phyloP scores from a whole-genome alignment of 2,329 filamentous ascomycete species.

The Aspergillus pseudoviridinutans region DNA sequence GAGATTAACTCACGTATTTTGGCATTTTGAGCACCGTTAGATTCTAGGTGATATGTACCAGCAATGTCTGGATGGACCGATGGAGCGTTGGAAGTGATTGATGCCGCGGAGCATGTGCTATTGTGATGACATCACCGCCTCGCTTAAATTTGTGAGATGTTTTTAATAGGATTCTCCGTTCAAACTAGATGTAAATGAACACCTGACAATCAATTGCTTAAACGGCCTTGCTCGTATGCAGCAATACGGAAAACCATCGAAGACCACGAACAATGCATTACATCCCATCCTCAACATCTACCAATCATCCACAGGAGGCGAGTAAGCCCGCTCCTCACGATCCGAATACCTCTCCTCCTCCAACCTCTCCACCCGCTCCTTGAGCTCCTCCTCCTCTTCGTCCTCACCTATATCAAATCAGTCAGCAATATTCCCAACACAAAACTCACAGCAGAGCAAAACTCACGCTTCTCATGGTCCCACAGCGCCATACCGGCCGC shows the following conservation, averaged over 20 bases:
- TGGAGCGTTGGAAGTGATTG: not conserved
- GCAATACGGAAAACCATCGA: not conserved
- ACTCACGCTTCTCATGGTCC: conserved; percentile 54
- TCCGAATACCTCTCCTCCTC: conserved; percentile 6
- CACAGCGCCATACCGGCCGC: conserved; percentile 56
- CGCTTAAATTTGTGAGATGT: too few species aligned
- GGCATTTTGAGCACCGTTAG: conserved; percentile 12
- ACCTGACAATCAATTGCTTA: not conserved
- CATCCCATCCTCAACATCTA: not conserved
- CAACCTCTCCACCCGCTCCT: not conserved
- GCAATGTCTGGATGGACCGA: not conserved
- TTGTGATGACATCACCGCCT: not conserved
- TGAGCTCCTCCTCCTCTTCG: conserved; percentile 7
- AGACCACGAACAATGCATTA: not conserved
- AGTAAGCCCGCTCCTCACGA: conserved; percentile 9
- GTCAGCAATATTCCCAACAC: not conserved
- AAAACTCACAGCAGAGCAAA: not conserved
- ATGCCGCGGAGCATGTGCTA: too few species aligned
- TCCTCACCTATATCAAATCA: not conserved
- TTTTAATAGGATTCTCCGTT: not conserved
- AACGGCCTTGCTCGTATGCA: not conserved
- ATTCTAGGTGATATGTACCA: not conserved
- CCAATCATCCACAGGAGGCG: not conserved
- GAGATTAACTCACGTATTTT: conserved; percentile 10
- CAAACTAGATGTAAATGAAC: not conserved